Conservation (phyloP, 192 early-diverging fungal genomes). For the Thamnidium elegans region DNA sequence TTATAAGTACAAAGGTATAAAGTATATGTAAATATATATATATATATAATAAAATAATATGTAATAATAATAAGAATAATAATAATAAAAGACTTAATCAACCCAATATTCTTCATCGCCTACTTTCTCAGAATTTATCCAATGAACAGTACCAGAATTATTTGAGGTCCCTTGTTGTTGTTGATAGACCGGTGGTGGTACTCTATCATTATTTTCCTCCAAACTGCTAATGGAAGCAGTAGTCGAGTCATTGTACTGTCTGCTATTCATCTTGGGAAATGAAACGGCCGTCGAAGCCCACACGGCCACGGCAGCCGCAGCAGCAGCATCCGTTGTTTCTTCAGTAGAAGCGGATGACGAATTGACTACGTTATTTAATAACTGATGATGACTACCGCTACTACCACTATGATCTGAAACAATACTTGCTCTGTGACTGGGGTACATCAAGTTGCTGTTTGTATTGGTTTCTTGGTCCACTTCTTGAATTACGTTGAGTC, state of each 20-base stretch:
- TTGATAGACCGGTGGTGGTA: background rate
- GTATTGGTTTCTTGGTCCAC: background rate
- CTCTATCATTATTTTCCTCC: background rate
- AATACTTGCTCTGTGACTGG: background rate
- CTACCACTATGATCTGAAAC: too few species aligned
- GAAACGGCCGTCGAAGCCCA: too few species aligned
- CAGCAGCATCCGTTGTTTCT: background rate
- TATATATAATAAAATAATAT: background rate
- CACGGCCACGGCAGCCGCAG: too few species aligned
- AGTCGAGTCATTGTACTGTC: background rate
- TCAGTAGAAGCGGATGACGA: background rate
- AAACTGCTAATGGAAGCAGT: background rate
- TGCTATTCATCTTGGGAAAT: background rate
- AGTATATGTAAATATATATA: slow-evolving; percentile 7
- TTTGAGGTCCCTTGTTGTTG: slow-evolving; percentile 1
- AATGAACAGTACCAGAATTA: background rate
- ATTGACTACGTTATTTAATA: slow-evolving; percentile 5
- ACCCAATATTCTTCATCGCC: background rate
- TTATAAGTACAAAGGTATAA: background rate
- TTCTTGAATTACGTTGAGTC: background rate
- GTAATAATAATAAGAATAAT: background rate
- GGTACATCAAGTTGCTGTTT: background rate
- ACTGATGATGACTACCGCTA: background rate
- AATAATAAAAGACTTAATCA: too few species aligned
- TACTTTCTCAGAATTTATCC: slow-evolving; percentile 13